These are phyloP conservation scores for Thuidium tamariscinum DNA, from an alignment of 225 moss, liverwort and hornwort species.

Conservation along the genomic window DNA sequence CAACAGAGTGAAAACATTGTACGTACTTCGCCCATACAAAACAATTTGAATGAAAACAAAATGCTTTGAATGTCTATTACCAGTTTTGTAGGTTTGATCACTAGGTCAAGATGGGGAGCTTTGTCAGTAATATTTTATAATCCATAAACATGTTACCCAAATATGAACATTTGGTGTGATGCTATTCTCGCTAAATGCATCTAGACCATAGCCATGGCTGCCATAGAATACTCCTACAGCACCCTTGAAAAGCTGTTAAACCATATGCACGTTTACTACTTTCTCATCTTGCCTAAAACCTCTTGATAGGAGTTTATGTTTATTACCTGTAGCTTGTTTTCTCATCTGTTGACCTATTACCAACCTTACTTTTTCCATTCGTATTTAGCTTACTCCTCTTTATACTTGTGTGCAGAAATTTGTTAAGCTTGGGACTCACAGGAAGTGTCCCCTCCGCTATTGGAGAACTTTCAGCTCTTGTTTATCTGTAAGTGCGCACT, in stretches of 20 bases:
- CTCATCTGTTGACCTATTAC: not conserved
- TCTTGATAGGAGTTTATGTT: not conserved
- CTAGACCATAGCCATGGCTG: not conserved
- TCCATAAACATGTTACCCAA: not conserved
- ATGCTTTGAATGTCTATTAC: not conserved
- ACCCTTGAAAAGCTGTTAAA: too few species aligned
- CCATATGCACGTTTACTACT: too few species aligned
- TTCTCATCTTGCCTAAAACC: not conserved
- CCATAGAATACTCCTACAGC: not conserved
- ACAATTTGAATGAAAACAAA: not conserved
- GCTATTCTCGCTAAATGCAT: not conserved
- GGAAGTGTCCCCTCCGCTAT: conserved; percentile 12
- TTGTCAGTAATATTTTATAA: not conserved
- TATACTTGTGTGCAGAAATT: conserved; percentile 1
- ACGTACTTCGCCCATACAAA: not conserved
- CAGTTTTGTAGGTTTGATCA: not conserved
- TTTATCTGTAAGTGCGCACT: conserved; percentile 6
- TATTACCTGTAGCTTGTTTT: not conserved
- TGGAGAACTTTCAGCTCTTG: conserved; percentile 24
- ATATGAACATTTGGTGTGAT: not conserved
- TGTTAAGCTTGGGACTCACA: conserved; percentile 4
- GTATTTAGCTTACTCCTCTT: not conserved
- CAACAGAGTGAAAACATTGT: conserved; percentile 22
- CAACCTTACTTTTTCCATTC: not conserved
- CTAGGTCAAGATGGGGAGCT: not conserved